A percentile compares a stretch with the other conserved stretches of the same genome.
These are phyloP conservation scores for Lagerstroemia speciosa DNA, from an alignment of 345 rosid genomes.

Conservation along the genomic window DNA sequence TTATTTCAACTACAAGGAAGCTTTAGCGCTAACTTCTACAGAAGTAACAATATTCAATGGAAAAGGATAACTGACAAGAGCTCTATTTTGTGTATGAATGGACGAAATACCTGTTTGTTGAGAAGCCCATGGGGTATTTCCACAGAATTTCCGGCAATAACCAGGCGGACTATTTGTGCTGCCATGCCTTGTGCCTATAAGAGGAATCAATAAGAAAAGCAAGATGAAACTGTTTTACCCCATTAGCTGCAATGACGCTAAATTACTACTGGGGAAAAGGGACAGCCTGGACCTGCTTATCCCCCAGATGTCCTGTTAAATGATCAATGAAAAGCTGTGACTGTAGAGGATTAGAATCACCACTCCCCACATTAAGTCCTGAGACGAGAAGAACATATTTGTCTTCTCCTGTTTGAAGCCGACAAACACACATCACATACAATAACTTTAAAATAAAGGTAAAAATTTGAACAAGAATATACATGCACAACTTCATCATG, in stretches of 20 bases:
- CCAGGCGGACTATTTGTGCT: constrained; percentile 73
- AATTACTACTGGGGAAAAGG: constrained; percentile 6
- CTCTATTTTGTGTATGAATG: not conserved
- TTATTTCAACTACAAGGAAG: not conserved
- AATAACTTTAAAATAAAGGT: not conserved
- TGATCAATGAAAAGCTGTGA: constrained; percentile 96
- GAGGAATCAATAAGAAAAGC: not conserved
- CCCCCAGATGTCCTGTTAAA: constrained; percentile 85
- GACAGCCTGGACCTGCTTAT: constrained; percentile 54
- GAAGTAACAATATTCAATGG: not conserved
- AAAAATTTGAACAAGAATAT: not conserved
- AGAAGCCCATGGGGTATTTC: constrained; percentile 67
- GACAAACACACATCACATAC: constrained; percentile 9
- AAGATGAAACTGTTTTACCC: constrained; percentile 1
- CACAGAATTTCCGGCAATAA: constrained; percentile 89
- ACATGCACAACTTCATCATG: no score
- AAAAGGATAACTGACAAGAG: not conserved
- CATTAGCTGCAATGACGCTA: constrained; percentile 9
- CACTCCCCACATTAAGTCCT: constrained; percentile 68
- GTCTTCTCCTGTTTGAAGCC: constrained; percentile 56
- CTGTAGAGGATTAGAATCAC: constrained; percentile 64
- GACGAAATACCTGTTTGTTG: constrained; percentile 56
- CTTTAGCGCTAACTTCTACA: not conserved
- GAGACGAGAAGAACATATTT: constrained; percentile 76
- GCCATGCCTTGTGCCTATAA: constrained; percentile 71